A percentile compares a stretch with the other conserved stretches of the same genome.
These are phyloP conservation scores for Wickerhamomyces ciferrii DNA, from an alignment of 805 yeast genomes.

Conservation along the genomic window DNA sequence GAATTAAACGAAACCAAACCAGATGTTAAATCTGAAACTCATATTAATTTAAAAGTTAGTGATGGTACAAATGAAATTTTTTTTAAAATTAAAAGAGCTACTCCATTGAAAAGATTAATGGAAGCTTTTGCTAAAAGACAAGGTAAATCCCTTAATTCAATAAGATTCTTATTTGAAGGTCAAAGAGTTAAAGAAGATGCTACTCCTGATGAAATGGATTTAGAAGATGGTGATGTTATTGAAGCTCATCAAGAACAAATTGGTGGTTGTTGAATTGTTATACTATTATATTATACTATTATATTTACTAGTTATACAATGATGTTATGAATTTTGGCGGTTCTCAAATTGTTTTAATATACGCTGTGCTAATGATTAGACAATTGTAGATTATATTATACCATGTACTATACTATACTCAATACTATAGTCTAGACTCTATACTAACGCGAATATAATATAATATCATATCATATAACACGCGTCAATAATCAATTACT, in stretches of 20 bases:
- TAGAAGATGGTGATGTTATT: slow-evolving; percentile 93
- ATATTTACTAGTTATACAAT: too few species aligned
- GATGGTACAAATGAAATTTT: slow-evolving; percentile 93
- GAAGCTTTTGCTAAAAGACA: slow-evolving; percentile 98
- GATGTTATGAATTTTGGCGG: too few species aligned
- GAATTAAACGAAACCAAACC: slow-evolving; percentile 31
- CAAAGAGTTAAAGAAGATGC: slow-evolving; percentile 81
- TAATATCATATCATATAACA: too few species aligned
- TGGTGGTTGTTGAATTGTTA: slow-evolving; percentile 34
- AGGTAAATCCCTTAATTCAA: slow-evolving; percentile 76
- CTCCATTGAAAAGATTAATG: slow-evolving; percentile 91
- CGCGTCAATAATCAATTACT: too few species aligned
- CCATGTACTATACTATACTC: too few species aligned
- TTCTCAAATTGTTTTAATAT: too few species aligned
- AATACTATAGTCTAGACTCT: too few species aligned
- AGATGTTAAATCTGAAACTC: slow-evolving; percentile 65
- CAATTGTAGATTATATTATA: too few species aligned
- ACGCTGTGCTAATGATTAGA: too few species aligned
- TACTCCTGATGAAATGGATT: slow-evolving; percentile 89
- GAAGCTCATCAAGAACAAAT: slow-evolving; percentile 97
- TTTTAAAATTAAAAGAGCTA: slow-evolving; percentile 89
- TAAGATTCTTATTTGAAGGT: slow-evolving; percentile 92
- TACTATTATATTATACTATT: too few species aligned
- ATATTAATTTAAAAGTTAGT: slow-evolving; percentile 88
- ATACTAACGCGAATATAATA: too few species aligned